These are phyloP conservation scores for Candida easanensis DNA, from an alignment of 805 yeast species.

Conservation along the genomic window DNA sequence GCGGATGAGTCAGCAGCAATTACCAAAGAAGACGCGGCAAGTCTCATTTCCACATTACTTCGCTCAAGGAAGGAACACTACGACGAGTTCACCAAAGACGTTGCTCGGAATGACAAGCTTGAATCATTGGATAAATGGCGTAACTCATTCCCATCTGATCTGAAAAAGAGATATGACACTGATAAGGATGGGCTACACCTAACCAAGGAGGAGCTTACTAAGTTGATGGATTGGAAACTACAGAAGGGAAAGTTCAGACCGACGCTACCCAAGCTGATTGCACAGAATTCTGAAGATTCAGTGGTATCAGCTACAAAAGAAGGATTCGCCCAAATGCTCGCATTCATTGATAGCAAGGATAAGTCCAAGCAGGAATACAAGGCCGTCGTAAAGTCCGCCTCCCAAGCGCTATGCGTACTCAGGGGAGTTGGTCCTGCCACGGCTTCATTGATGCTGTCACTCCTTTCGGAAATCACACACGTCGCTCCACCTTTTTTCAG, in stretches of 20 bases:
- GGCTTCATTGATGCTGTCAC: conserved; percentile 24
- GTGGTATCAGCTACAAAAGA: conserved; percentile 12
- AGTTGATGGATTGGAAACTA: conserved; percentile 28
- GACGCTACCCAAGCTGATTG: conserved; percentile 21
- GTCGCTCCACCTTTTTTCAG: conserved; percentile 28
- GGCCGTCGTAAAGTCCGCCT: conserved; percentile 9
- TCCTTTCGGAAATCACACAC: conserved; percentile 11
- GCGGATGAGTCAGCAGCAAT: neutral
- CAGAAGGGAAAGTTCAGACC: conserved; percentile 29
- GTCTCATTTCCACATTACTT: neutral
- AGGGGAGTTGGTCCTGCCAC: conserved; percentile 31
- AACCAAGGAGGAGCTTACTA: conserved; percentile 20
- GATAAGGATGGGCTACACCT: conserved; percentile 3
- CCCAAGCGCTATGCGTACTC: conserved; percentile 11
- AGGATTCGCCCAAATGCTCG: conserved; percentile 15
- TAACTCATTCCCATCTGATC: conserved; percentile 6
- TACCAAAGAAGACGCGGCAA: conserved; percentile 1
- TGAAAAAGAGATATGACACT: conserved; percentile 10
- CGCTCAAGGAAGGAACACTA: conserved; percentile 11
- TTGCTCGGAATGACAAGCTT: conserved; percentile 6
- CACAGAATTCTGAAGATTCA: conserved; percentile 17
- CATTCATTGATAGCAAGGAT: neutral
- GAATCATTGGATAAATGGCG: conserved; percentile 25
- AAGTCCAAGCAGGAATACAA: conserved; percentile 11
- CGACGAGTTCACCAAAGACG: conserved; percentile 6